phyloP scores from a whole-genome alignment of 2,329 filamentous ascomycete species.

The Canariomyces notabilis region DNA sequence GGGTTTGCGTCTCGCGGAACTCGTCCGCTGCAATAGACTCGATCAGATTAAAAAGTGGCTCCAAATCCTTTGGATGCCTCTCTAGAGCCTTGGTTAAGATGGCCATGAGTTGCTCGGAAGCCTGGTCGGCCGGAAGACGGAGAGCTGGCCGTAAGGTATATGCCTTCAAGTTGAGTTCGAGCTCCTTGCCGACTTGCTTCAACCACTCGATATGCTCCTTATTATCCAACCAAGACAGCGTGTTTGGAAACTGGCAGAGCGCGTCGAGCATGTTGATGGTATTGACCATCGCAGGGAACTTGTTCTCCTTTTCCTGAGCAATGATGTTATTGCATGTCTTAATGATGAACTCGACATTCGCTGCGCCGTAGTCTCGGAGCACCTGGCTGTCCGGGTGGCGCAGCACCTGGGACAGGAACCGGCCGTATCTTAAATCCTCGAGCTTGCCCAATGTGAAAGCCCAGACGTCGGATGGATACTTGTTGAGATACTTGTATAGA shows the following conservation, averaged over 20 bases:
- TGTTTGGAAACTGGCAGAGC: conserved; percentile 61
- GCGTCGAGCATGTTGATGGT: conserved; percentile 81
- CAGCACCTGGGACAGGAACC: conserved; percentile 85
- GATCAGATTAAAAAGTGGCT: conserved; percentile 78
- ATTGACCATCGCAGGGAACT: conserved; percentile 70
- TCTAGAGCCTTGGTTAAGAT: conserved; percentile 78
- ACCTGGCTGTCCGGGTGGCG: conserved; percentile 67
- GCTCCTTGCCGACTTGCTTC: conserved; percentile 65
- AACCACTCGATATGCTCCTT: conserved; percentile 57
- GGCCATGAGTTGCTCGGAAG: conserved; percentile 78
- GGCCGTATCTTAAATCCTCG: conserved; percentile 80
- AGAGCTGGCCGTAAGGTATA: conserved; percentile 67
- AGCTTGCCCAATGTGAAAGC: conserved; percentile 71
- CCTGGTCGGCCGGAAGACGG: conserved; percentile 81
- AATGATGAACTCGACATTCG: conserved; percentile 68
- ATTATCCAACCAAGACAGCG: conserved; percentile 66
- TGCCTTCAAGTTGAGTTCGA: conserved; percentile 68
- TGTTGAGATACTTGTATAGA: conserved; percentile 87
- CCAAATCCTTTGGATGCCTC: conserved; percentile 68
- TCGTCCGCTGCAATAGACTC: conserved; percentile 80
- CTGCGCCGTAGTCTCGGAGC: conserved; percentile 68
- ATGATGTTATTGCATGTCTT: conserved; percentile 60
- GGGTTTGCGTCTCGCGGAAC: conserved; percentile 67
- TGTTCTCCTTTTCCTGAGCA: conserved; percentile 63
- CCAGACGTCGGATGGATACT: conserved; percentile 87